Evolutionary conservation across 768 basidiomycete genomes (phyloP).

Genomic region (Pleurotus platypus): DNA sequence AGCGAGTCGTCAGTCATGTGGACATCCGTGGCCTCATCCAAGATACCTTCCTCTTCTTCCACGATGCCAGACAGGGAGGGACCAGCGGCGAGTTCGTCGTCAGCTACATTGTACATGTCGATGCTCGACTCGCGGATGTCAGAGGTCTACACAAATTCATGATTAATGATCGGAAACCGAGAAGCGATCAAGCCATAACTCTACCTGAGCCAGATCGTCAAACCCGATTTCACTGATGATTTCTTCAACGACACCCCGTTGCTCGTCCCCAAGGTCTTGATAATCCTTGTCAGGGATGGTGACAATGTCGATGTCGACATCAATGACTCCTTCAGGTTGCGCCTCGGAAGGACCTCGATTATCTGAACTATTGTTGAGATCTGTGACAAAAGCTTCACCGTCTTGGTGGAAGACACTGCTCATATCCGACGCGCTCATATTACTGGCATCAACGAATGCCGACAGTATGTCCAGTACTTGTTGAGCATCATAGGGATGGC

Average conservation of each 20-base stretch:
- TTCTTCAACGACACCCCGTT: conserved; percentile 7
- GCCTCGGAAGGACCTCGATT: no score
- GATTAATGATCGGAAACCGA: neutral
- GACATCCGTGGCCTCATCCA: neutral
- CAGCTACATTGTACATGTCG: neutral
- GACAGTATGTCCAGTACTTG: neutral
- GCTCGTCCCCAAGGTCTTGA: neutral
- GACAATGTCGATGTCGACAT: conserved; percentile 15
- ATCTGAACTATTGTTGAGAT: no score
- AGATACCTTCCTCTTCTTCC: neutral
- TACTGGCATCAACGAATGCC: neutral
- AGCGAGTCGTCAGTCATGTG: neutral
- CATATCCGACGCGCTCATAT: no score
- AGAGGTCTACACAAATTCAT: neutral
- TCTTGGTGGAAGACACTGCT: no score
- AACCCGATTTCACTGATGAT: neutral
- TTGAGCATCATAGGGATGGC: neutral
- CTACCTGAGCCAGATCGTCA: neutral
- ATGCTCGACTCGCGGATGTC: neutral
- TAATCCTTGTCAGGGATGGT: neutral
- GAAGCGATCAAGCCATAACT: neutral
- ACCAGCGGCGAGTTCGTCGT: neutral
- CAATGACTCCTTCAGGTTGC: neutral
- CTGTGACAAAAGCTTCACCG: no score
- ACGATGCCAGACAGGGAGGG: neutral